These are phyloP conservation scores for Pyrenula aspistea DNA, from an alignment of 495 filamentous ascomycete genomes.

Conservation along the genomic window DNA sequence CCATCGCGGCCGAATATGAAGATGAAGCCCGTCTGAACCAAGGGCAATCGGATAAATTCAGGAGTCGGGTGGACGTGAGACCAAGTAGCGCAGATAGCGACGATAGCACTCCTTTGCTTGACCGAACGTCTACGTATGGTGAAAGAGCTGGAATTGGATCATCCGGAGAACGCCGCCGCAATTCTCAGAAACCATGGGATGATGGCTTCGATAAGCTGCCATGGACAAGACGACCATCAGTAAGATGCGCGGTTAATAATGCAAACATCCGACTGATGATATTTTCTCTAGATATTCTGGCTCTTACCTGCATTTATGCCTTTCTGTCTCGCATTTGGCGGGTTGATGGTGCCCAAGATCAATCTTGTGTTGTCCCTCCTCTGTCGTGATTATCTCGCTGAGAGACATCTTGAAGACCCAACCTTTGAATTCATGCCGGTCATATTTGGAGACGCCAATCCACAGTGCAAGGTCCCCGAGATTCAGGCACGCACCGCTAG, in stretches of 20 bases:
- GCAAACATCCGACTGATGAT: constrained; percentile 2
- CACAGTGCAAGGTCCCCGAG: constrained; percentile 59
- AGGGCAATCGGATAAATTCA: neutral
- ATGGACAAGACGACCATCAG: constrained; percentile 64
- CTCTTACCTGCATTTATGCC: constrained; percentile 64
- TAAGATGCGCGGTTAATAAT: constrained; percentile 23
- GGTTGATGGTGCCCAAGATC: constrained; percentile 63
- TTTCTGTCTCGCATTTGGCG: constrained; percentile 75
- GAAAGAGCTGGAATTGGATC: constrained; percentile 5
- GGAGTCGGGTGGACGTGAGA: neutral
- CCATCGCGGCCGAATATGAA: neutral
- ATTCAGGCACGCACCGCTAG: constrained; percentile 64
- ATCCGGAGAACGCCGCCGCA: constrained; percentile 2
- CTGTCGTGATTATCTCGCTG: constrained; percentile 65
- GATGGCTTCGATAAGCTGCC: constrained; percentile 44
- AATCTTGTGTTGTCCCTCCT: constrained; percentile 72
- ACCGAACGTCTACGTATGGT: constrained; percentile 3
- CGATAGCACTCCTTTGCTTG: constrained; percentile 28
- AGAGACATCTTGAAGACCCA: constrained; percentile 43
- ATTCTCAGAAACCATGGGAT: constrained; percentile 19
- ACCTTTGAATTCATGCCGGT: constrained; percentile 49
- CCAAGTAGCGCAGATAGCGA: constrained; percentile 1
- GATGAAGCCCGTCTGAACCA: neutral
- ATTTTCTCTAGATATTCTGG: constrained; percentile 61
- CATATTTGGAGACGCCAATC: constrained; percentile 51